phyloP scores from a whole-genome alignment of 1,284 basidiomycete genomes.

The Boletus smithii region DNA sequence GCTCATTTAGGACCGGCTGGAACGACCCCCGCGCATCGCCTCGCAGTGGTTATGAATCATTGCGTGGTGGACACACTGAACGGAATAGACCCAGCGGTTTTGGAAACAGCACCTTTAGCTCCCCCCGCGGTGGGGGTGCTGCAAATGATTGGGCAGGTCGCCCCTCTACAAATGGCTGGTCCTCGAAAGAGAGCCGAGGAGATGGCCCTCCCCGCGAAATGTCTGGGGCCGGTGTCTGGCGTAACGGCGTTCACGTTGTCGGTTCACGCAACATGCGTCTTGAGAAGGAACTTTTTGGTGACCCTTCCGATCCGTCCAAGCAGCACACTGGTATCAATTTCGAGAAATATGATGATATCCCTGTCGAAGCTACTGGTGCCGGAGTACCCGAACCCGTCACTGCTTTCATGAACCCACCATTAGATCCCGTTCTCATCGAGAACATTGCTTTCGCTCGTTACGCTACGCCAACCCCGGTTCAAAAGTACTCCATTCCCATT shows the following conservation, averaged over 20 bases:
- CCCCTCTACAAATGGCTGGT: constrained; percentile 39
- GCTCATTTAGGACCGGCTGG: constrained; percentile 61
- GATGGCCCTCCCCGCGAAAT: constrained; percentile 47
- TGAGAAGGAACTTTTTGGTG: constrained; percentile 96
- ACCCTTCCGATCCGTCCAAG: constrained; percentile 76
- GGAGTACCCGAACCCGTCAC: constrained; percentile 92
- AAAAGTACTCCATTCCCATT: constrained; percentile 99
- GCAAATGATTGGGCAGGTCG: constrained; percentile 47
- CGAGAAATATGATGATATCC: constrained; percentile 99
- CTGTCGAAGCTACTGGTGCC: constrained; percentile 95
- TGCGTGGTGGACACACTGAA: constrained; percentile 45
- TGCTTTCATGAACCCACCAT: constrained; percentile 84
- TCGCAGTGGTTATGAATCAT: constrained; percentile 51
- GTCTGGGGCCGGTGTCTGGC: constrained; percentile 82
- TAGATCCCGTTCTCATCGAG: constrained; percentile 92
- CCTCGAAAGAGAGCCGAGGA: constrained; percentile 37
- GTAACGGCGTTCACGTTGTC: constrained; percentile 82
- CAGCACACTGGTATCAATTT: constrained; percentile 99
- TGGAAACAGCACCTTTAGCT: constrained; percentile 36
- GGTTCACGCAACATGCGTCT: constrained; percentile 82
- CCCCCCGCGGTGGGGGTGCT: constrained; percentile 40
- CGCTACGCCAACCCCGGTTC: constrained; percentile 94
- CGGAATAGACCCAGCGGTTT: constrained; percentile 44
- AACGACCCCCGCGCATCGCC: constrained; percentile 63
- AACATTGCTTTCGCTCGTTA: constrained; percentile 95